Conservation (phyloP, 345 rosid species). For the Turritis glabra region DNA sequence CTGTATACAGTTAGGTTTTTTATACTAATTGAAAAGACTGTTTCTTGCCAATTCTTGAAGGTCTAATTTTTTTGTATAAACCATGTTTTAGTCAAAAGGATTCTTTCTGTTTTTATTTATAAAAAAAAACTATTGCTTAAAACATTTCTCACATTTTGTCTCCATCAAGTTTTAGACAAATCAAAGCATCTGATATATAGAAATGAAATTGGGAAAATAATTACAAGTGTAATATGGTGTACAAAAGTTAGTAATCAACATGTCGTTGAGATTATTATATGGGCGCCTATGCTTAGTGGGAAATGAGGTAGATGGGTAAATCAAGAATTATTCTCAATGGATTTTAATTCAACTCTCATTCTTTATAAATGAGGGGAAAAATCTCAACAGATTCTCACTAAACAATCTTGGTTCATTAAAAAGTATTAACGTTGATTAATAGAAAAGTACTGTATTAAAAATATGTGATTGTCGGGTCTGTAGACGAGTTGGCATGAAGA, state of each 20-base stretch:
- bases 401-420: not conserved
- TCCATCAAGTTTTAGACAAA: not conserved
- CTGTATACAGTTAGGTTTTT: not conserved
- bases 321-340: not conserved
- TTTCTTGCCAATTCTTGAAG: constrained; percentile 1
- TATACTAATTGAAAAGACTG: not conserved
- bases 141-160: not conserved
- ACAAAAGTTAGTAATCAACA: not conserved
- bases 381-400: not conserved
- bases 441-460: not conserved
- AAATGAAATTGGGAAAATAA: not conserved
- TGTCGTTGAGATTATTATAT: not conserved
- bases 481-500: not conserved
- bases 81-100: not conserved
- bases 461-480: not conserved
- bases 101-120: not conserved
- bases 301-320: not conserved
- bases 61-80: not conserved
- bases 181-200: not conserved
- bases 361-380: not conserved
- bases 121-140: not conserved
- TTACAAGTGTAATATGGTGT: not conserved
- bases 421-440: not conserved
- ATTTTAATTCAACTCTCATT: not conserved
- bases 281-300: not conserved